These are phyloP conservation scores for Phytophthora meadii DNA, from an alignment of 352 stramenopile species.

Conservation along the genomic window DNA sequence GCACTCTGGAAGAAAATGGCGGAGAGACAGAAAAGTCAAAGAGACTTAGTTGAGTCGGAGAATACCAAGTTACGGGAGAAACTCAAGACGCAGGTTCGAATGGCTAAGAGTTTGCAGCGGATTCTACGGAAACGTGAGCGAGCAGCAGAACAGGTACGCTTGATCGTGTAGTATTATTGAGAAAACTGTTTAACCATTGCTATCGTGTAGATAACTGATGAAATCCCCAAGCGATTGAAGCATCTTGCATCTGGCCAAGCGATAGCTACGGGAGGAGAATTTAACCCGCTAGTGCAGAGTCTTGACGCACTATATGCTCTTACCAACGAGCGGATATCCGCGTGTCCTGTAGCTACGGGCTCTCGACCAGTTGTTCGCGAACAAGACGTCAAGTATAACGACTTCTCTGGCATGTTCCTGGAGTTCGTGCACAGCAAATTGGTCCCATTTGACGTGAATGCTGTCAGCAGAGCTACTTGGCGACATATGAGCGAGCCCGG, in stretches of 20 bases:
- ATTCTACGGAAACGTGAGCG: constrained; percentile 45
- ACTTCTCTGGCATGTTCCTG: constrained; percentile 34
- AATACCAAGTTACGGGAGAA: constrained; percentile 53
- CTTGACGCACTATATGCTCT: constrained; percentile 17
- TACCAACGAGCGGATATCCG: constrained; percentile 16
- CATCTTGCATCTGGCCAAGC: not conserved
- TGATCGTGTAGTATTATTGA: not conserved
- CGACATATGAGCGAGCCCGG: constrained; percentile 27
- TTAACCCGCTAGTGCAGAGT: constrained; percentile 14
- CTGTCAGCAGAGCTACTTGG: constrained; percentile 27
- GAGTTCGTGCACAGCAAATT: constrained; percentile 38
- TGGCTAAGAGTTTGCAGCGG: constrained; percentile 44
- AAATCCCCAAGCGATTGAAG: constrained; percentile 14
- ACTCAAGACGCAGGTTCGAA: constrained; percentile 50
- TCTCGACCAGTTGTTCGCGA: constrained; percentile 12
- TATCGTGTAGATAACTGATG: constrained; percentile 13
- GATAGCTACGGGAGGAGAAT: not conserved
- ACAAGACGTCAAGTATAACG: constrained; percentile 41
- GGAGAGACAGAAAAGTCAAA: constrained; percentile 41
- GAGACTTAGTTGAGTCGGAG: constrained; percentile 39
- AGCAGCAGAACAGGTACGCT: constrained; percentile 31
- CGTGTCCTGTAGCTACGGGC: constrained; percentile 8
- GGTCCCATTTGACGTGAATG: constrained; percentile 34
- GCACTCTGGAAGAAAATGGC: constrained; percentile 57
- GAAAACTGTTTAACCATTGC: not conserved